Evolutionary conservation across 1,139 yeast species (phyloP), one percentile per base, ranked within the genome.

Genomic region (Candida mesenterica): DNA sequence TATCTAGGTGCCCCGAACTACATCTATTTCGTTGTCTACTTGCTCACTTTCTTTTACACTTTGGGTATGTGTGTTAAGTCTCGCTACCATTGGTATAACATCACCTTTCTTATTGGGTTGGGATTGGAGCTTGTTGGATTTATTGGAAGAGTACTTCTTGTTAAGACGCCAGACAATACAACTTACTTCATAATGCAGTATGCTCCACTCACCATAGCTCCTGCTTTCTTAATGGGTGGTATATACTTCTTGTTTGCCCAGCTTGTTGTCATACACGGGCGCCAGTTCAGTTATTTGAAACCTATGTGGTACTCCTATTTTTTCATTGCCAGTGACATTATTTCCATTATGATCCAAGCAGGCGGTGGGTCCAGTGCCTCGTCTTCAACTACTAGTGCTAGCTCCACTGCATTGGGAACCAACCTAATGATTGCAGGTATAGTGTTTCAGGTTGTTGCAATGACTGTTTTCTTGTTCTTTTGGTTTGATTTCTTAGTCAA

Each of bases 391-490:
- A 53, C 67, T 14, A 52, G 57, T 3, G 55, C 59, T 17, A 49
- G 59, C 17, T 52, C 58, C 37, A 52, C 79, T 0, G 57, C 53
- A 1, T 57, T 67, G 0, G 97, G 97, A 23, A 75, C 87, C 1
- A 68, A 85, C 57, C 66, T 82, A 37, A 86, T 89, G 84, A 79
- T 87, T 44, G 95, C 79, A 3, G 97, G 97, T 22, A 72, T 89
- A 41, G 79, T 79, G 0, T 67, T 84, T 48, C 97, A 90, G 62
- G 89, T 88, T 9, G 68, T 75, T 14, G 76, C 89, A 9, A 86
- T 89, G 85, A 48, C 77, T 1, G 42, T 80, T 1, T 89, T 86
- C 57, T 57, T 83, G 31, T 27, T 61, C 4, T 65, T 85, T 31
- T 82, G 80, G 74, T 58, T 65, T 32, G 73, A 70, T 42, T 80